Evolutionary conservation across 2,329 filamentous ascomycete genomes (phyloP).

Genomic region (Fusarium burgessii): DNA sequence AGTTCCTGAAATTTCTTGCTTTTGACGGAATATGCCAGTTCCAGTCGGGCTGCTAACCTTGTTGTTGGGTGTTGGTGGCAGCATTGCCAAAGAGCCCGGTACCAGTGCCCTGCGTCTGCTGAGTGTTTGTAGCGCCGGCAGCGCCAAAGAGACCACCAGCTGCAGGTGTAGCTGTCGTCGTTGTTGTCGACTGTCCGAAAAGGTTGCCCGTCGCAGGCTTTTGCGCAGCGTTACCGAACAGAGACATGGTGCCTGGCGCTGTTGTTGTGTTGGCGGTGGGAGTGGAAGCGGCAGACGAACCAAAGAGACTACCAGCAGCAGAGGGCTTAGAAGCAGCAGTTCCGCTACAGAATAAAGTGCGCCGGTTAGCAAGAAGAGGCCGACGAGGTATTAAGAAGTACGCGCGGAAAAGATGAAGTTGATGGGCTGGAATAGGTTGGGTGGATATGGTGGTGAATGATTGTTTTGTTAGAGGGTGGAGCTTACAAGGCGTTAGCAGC

Average conservation of each 20-base stretch:
- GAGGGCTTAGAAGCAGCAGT: slow-evolving; percentile 49
- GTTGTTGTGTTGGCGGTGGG: slow-evolving; percentile 45
- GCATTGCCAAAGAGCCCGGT: slow-evolving; percentile 50
- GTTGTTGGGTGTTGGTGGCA: slow-evolving; percentile 40
- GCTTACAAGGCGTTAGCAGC: slow-evolving; percentile 65
- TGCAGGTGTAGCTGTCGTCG: slow-evolving; percentile 36
- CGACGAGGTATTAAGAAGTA: slow-evolving; percentile 15
- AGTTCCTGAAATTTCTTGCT: slow-evolving; percentile 27
- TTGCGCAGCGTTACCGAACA: slow-evolving; percentile 43
- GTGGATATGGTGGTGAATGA: slow-evolving; percentile 35
- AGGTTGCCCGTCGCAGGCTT: slow-evolving; percentile 47
- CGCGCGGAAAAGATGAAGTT: slow-evolving; percentile 1
- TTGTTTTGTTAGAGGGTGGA: slow-evolving; percentile 43
- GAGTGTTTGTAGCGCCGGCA: slow-evolving; percentile 41
- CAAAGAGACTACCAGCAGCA: slow-evolving; percentile 54
- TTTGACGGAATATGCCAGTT: slow-evolving; percentile 28
- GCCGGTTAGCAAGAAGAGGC: slow-evolving; percentile 31
- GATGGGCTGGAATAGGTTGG: slow-evolving; percentile 12
- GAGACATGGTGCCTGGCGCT: slow-evolving; percentile 50
- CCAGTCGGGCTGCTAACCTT: slow-evolving; percentile 35
- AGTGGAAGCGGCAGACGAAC: slow-evolving; percentile 44
- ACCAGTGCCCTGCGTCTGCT: slow-evolving; percentile 44
- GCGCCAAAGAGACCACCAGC: slow-evolving; percentile 51
- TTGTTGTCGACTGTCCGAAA: slow-evolving; percentile 48
- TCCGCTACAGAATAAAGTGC: slow-evolving; percentile 36